These are phyloP conservation scores for Calocybe cyanea DNA, from an alignment of 768 basidiomycete genomes.

Conservation along the genomic window DNA sequence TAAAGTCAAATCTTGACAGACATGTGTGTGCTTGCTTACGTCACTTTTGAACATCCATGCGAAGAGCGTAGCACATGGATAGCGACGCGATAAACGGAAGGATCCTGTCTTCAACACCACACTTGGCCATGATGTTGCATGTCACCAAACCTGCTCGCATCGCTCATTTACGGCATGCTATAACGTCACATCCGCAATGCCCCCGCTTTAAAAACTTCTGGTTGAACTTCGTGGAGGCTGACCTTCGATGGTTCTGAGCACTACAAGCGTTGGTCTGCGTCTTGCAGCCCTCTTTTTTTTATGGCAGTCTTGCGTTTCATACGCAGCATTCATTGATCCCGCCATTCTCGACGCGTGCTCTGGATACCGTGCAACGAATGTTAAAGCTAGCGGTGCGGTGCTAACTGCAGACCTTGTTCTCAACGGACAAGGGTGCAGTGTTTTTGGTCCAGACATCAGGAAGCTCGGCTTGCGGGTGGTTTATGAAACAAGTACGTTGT, in stretches of 20 bases:
- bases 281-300: constrained; percentile 1
- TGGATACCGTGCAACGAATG: constrained; percentile 51
- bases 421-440: constrained; percentile 48
- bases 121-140: neutral
- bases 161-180: neutral
- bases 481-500: constrained; percentile 52
- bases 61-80: neutral
- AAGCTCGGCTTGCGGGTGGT: constrained; percentile 46
- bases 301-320: neutral
- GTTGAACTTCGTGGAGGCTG: neutral
- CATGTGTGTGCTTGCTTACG: too few relatives aligned
- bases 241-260: constrained; percentile 4
- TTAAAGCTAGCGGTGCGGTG: constrained; percentile 31
- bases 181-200: constrained; percentile 2
- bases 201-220: neutral
- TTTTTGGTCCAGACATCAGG: constrained; percentile 54
- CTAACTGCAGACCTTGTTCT: constrained; percentile 51
- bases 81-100: too few relatives aligned
- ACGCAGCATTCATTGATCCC: constrained; percentile 25
- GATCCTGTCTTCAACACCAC: neutral
- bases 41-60: neutral
- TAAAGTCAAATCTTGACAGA: too few relatives aligned
- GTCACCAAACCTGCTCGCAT: constrained; percentile 2
- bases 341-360: constrained; percentile 52
- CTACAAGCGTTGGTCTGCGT: constrained; percentile 1